A percentile compares a stretch with the other conserved stretches of the same genome.
phyloP scores from a whole-genome alignment of 2,329 filamentous ascomycete species.

The Trichoderma harzianum region DNA sequence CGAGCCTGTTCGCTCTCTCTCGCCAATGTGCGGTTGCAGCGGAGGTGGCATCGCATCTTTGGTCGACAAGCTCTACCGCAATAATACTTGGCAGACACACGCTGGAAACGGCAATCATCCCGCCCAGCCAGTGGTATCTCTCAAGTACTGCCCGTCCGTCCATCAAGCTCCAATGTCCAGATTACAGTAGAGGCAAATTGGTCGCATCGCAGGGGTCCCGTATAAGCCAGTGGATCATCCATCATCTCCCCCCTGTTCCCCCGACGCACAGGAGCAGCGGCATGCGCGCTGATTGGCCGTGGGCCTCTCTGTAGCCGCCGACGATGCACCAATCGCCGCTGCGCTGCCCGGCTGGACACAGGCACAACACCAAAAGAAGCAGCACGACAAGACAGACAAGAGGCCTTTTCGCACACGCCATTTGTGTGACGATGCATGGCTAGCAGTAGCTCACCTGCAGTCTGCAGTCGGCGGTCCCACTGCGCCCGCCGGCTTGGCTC shows the following conservation, averaged over 20 bases:
- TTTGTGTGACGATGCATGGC: constrained; percentile 17
- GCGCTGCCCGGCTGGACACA: background rate
- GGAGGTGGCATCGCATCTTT: constrained; percentile 2
- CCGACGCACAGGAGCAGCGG: constrained; percentile 21
- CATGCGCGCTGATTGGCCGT: constrained; percentile 34
- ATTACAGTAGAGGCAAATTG: background rate
- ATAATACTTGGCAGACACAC: background rate
- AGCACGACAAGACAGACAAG: background rate
- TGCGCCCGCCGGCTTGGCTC: background rate
- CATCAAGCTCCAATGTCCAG: background rate
- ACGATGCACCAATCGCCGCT: constrained; percentile 30
- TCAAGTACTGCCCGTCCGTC: background rate
- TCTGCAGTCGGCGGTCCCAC: background rate
- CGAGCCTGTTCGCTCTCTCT: background rate
- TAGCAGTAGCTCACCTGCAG: constrained; percentile 16
- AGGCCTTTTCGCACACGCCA: background rate
- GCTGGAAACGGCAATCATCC: background rate
- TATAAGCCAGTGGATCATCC: background rate
- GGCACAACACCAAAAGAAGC: constrained; percentile 1
- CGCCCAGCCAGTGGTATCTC: background rate
- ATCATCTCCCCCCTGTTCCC: background rate
- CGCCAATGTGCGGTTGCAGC: background rate
- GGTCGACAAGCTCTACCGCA: background rate
- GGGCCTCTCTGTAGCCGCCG: constrained; percentile 38
- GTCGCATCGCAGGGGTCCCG: background rate